A percentile compares a stretch with the other conserved stretches of the same genome.
These are phyloP conservation scores for Schizophyllum commune DNA, from an alignment of 1,284 basidiomycete species.

Conservation along the genomic window DNA sequence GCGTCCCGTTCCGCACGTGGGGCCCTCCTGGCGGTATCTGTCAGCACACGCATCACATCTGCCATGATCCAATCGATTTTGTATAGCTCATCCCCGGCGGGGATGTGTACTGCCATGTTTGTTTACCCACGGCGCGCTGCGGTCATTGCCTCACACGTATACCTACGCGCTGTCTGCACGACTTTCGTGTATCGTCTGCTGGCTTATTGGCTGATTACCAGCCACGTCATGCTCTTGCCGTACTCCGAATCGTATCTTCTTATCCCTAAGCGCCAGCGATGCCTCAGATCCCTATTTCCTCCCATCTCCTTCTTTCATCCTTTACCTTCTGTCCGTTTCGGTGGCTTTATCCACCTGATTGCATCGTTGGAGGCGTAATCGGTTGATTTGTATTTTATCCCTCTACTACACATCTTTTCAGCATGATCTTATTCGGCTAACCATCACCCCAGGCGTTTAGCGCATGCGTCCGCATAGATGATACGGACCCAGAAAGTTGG, in stretches of 20 bases:
- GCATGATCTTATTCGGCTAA: conserved; percentile 11
- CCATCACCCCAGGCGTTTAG: conserved; percentile 80
- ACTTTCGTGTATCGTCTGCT: no score
- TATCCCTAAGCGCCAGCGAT: not conserved
- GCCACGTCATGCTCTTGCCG: not conserved
- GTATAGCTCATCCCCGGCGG: not conserved
- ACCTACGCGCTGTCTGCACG: no score
- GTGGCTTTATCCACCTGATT: not conserved
- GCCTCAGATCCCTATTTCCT: not conserved
- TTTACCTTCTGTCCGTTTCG: not conserved
- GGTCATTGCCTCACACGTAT: no score
- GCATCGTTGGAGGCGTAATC: not conserved
- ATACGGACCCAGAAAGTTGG: conserved; percentile 98
- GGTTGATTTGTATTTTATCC: not conserved
- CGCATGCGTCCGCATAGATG: conserved; percentile 84
- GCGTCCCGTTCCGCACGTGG: not conserved
- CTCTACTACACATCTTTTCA: not conserved
- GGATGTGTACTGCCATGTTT: not conserved
- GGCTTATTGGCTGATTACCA: not conserved
- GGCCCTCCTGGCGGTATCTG: not conserved
- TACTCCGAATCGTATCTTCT: not conserved
- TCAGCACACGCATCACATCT: not conserved
- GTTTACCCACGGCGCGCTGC: not conserved
- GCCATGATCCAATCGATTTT: not conserved
- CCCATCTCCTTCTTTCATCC: not conserved